phyloP scores from a whole-genome alignment of 768 basidiomycete genomes.

The Pulveroboletus frians region DNA sequence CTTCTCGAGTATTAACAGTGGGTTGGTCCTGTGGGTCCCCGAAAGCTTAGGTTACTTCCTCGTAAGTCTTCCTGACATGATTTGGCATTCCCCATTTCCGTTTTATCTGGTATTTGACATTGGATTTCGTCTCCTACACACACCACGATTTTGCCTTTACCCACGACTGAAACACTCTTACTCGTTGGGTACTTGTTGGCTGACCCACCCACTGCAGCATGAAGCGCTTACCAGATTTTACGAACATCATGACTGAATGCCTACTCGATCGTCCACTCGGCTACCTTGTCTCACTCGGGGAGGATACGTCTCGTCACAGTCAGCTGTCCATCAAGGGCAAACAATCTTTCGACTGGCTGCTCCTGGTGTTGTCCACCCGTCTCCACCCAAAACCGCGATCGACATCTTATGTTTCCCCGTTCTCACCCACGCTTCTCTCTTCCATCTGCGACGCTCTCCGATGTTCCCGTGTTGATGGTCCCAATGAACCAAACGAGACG shows the following conservation, averaged over 20 bases:
- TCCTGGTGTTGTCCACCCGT: conserved; percentile 11
- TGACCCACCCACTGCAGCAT: background rate
- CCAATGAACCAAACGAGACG: background rate
- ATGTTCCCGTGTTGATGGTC: background rate
- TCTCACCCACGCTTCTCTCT: conserved; percentile 20
- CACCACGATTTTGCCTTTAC: conserved; percentile 1
- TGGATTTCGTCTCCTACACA: background rate
- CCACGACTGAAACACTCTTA: conserved; percentile 4
- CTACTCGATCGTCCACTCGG: conserved; percentile 1
- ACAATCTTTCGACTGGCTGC: conserved; percentile 11
- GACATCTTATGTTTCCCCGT: background rate
- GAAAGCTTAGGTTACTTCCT: conserved; percentile 1
- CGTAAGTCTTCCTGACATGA: conserved; percentile 9
- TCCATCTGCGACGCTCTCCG: conserved; percentile 21
- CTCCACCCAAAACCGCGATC: background rate
- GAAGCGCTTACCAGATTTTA: conserved; percentile 15
- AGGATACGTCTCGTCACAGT: background rate
- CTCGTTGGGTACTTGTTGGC: background rate
- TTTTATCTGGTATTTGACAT: background rate
- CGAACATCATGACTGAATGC: conserved; percentile 19
- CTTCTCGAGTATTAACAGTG: background rate
- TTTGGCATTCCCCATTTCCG: conserved; percentile 2
- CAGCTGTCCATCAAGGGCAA: conserved; percentile 8
- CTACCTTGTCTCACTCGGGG: background rate
- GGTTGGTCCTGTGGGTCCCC: background rate